These are phyloP conservation scores for Pseudocercospora eumusae DNA, from an alignment of 2,329 filamentous ascomycete species.

Conservation along the genomic window DNA sequence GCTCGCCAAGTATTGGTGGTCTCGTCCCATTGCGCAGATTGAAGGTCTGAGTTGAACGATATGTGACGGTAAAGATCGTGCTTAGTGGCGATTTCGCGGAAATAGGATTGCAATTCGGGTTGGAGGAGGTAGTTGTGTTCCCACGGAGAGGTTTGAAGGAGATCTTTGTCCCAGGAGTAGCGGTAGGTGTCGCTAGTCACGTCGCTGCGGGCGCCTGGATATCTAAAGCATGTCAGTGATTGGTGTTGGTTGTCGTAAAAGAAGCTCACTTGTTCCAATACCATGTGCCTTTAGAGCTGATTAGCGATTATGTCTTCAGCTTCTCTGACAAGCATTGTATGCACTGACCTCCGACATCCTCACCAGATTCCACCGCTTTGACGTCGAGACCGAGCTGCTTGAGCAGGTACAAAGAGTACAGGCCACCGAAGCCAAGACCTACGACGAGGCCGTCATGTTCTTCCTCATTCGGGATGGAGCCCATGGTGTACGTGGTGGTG, in stretches of 20 bases:
- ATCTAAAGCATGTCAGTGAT: neutral
- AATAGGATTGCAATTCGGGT: constrained; percentile 16
- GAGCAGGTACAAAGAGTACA: constrained; percentile 12
- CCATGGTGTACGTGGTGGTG: neutral
- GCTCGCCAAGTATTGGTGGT: neutral
- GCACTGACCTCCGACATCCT: constrained; percentile 9
- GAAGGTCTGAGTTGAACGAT: constrained; percentile 9
- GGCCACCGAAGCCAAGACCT: constrained; percentile 12
- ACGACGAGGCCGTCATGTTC: constrained; percentile 8
- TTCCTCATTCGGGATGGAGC: neutral
- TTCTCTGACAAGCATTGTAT: neutral
- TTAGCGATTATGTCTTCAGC: neutral
- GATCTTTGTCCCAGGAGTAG: constrained; percentile 16
- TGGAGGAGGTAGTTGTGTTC: constrained; percentile 14
- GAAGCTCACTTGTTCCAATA: constrained; percentile 1
- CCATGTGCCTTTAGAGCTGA: neutral
- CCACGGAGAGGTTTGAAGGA: constrained; percentile 9
- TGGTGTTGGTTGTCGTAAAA: neutral
- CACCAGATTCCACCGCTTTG: constrained; percentile 7
- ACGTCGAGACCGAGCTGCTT: constrained; percentile 15
- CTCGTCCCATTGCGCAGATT: constrained; percentile 15
- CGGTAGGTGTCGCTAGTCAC: constrained; percentile 12
- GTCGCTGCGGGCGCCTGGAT: constrained; percentile 10
- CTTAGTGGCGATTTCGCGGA: constrained; percentile 12
- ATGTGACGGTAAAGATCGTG: constrained; percentile 16